Conservation (phyloP, 1,139 yeast species). For the Yamadazyma conglobata region DNA sequence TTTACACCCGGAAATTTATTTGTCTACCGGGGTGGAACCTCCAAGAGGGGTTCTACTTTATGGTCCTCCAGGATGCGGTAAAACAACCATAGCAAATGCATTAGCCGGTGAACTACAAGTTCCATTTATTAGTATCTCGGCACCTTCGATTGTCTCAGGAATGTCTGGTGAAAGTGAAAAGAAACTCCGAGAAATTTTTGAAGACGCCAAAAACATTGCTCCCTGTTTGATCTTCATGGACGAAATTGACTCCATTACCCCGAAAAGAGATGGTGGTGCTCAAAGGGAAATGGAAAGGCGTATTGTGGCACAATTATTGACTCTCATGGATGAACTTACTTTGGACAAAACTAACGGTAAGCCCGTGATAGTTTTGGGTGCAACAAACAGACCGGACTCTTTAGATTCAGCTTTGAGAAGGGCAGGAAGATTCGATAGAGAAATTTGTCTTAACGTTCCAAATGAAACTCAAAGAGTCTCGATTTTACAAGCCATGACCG, state of each 20-base stretch:
- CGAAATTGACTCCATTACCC: constrained; percentile 97
- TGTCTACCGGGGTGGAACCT: constrained; percentile 88
- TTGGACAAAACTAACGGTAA: constrained; percentile 86
- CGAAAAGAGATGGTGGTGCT: constrained; percentile 93
- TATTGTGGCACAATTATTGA: constrained; percentile 90
- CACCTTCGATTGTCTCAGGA: constrained; percentile 97
- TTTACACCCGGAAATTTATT: constrained; percentile 86
- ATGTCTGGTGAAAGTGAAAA: constrained; percentile 99
- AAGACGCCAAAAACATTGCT: constrained; percentile 85
- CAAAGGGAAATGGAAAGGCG: constrained; percentile 98
- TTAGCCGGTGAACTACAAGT: constrained; percentile 92
- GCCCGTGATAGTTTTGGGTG: constrained; percentile 65
- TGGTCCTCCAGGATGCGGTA: constrained; percentile 99
- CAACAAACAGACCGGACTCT: constrained; percentile 49
- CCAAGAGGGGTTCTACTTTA: constrained; percentile 94
- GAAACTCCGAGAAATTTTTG: constrained; percentile 86
- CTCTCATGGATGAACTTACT: constrained; percentile 90
- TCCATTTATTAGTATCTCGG: constrained; percentile 86
- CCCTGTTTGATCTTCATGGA: constrained; percentile 93
- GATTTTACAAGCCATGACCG: constrained; percentile 72
- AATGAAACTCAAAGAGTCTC: constrained; percentile 78
- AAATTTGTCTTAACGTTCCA: constrained; percentile 77
- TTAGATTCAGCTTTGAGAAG: constrained; percentile 47
- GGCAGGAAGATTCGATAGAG: constrained; percentile 49
- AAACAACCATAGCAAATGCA: constrained; percentile 93